A percentile compares a stretch with the other conserved stretches of the same genome.
Evolutionary conservation across 2,329 filamentous ascomycete genomes (phyloP).

Genomic region (Sphaerulina musiva): DNA sequence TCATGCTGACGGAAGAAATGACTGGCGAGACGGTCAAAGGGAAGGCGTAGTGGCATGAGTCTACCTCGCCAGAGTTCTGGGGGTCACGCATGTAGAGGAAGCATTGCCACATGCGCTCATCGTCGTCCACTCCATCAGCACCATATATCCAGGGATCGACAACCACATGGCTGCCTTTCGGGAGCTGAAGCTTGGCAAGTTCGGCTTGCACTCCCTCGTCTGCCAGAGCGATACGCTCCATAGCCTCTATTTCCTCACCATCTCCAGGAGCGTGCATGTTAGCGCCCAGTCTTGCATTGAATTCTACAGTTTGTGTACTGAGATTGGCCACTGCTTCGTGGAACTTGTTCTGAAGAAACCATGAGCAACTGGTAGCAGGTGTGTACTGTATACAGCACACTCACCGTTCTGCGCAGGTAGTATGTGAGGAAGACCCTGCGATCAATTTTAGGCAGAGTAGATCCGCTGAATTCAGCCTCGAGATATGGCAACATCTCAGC

Average conservation of each 20-base stretch:
- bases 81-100: slow-evolving; percentile 63
- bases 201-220: slow-evolving; percentile 53
- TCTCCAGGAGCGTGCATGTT: slow-evolving; percentile 54
- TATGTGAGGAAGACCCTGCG: slow-evolving; percentile 46
- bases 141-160: slow-evolving; percentile 66
- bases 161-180: slow-evolving; percentile 51
- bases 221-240: slow-evolving; percentile 51
- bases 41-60: slow-evolving; percentile 63
- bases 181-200: slow-evolving; percentile 54
- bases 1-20: slow-evolving; percentile 53
- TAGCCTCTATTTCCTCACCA: slow-evolving; percentile 53
- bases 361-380: background rate
- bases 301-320: slow-evolving; percentile 45
- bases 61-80: slow-evolving; percentile 50
- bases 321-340: slow-evolving; percentile 56
- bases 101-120: slow-evolving; percentile 43
- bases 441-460: slow-evolving; percentile 43
- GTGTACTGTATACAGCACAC: slow-evolving; percentile 13
- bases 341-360: slow-evolving; percentile 48
- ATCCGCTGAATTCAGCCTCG: slow-evolving; percentile 28
- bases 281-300: slow-evolving; percentile 52
- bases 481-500: slow-evolving; percentile 30
- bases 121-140: slow-evolving; percentile 45
- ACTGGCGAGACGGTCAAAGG: slow-evolving; percentile 63
- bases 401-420: slow-evolving; percentile 55